These are phyloP conservation scores for Saccharomycopsis schoenii DNA, from an alignment of 805 yeast species.

Conservation along the genomic window DNA sequence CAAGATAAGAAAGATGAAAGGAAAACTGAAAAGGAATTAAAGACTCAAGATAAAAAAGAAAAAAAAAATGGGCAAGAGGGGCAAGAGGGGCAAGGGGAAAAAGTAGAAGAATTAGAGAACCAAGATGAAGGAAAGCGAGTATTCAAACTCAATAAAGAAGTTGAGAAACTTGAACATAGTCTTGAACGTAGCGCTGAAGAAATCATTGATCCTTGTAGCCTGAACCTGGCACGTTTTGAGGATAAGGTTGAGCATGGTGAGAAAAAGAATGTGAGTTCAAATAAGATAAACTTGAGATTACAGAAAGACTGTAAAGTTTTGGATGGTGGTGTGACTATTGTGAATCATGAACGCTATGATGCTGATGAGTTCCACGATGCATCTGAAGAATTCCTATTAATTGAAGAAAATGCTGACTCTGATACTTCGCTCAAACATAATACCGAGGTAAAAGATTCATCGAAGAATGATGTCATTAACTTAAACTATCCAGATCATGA, in stretches of 20 bases:
- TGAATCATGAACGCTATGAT: too few species aligned
- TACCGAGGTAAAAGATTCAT: neutral
- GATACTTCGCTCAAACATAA: neutral
- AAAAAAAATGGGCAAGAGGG: too few species aligned
- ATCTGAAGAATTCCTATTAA: neutral
- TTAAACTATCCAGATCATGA: neutral
- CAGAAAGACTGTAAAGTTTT: too few species aligned
- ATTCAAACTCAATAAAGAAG: neutral
- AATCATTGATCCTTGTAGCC: neutral
- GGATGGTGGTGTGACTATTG: too few species aligned
- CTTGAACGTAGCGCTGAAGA: neutral
- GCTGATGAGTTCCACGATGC: neutral
- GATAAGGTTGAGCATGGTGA: neutral
- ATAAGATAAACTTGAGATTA: too few species aligned
- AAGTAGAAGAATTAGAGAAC: neutral
- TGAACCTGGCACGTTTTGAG: neutral
- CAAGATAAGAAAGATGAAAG: too few species aligned
- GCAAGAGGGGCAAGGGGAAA: neutral
- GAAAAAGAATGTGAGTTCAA: too few species aligned
- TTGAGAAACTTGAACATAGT: neutral
- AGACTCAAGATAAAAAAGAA: too few species aligned
- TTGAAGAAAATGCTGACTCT: neutral
- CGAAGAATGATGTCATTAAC: neutral
- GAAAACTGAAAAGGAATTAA: too few species aligned
- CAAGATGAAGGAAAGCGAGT: too few species aligned